phyloP scores from a whole-genome alignment of 2,329 filamentous ascomycete genomes.

The Sclerotinia sclerotiorum region DNA sequence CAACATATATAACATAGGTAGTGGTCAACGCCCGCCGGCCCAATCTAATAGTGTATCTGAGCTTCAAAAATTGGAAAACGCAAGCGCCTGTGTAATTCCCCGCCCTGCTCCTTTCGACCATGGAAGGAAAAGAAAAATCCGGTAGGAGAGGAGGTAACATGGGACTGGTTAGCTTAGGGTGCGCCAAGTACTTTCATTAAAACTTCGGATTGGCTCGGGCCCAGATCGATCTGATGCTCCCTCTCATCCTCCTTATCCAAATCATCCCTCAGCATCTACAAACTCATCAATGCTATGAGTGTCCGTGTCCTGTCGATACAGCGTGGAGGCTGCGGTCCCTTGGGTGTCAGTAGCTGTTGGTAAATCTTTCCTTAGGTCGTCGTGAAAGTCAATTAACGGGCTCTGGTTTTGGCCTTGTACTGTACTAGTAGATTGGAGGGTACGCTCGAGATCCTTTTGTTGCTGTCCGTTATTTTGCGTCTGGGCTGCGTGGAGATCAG shows the following conservation, averaged over 20 bases:
- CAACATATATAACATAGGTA: slow-evolving; percentile 15
- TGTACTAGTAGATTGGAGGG: slow-evolving; percentile 34
- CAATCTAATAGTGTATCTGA: slow-evolving; percentile 19
- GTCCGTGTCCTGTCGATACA: slow-evolving; percentile 38
- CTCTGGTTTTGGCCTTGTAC: slow-evolving; percentile 22
- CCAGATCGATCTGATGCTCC: not conserved
- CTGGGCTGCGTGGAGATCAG: slow-evolving; percentile 34
- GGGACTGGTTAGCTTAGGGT: not conserved
- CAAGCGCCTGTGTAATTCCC: not conserved
- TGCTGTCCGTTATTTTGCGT: slow-evolving; percentile 33
- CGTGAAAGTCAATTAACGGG: slow-evolving; percentile 52
- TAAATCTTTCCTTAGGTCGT: slow-evolving; percentile 53
- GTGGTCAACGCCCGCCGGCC: slow-evolving; percentile 19
- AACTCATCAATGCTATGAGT: slow-evolving; percentile 40
- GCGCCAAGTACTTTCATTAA: not conserved
- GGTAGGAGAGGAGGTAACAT: not conserved
- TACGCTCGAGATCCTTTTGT: slow-evolving; percentile 37
- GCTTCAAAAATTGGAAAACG: slow-evolving; percentile 3
- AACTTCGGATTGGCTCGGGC: not conserved
- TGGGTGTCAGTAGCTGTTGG: slow-evolving; percentile 39
- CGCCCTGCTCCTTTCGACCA: not conserved
- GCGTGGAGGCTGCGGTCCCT: slow-evolving; percentile 5
- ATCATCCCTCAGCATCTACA: slow-evolving; percentile 39
- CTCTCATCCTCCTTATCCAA: not conserved
- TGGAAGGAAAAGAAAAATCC: not conserved